Percentiles rank a stretch among this genome's conserved stretches.
phyloP scores from a whole-genome alignment of 2,329 filamentous ascomycete species.

The Ramichloridium luteum region DNA sequence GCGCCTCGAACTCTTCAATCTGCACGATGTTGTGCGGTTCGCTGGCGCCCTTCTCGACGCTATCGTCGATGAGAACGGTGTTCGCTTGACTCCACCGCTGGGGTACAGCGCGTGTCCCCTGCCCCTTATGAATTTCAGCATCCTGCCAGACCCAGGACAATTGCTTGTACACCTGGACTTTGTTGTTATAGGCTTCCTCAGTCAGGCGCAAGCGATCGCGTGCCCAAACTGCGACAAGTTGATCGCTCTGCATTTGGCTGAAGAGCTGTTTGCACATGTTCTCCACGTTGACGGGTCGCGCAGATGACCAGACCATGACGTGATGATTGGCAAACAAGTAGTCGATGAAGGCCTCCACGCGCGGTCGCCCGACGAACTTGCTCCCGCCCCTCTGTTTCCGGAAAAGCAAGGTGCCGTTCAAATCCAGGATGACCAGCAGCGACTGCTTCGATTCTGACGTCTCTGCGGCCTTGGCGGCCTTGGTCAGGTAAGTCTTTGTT shows the following conservation, averaged over 20 bases:
- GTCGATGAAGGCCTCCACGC: conserved; percentile 54
- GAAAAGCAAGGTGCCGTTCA: conserved; percentile 81
- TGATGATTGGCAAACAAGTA: conserved; percentile 64
- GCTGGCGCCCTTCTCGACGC: conserved; percentile 60
- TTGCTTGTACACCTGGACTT: conserved; percentile 83
- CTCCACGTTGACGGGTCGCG: conserved; percentile 58
- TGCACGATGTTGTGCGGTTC: conserved; percentile 76
- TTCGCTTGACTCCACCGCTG: conserved; percentile 66
- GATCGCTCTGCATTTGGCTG: conserved; percentile 36
- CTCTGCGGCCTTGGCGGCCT: conserved; percentile 4
- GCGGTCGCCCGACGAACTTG: conserved; percentile 44
- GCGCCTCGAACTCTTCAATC: conserved; percentile 62
- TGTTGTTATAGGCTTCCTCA: conserved; percentile 48
- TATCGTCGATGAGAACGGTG: conserved; percentile 84
- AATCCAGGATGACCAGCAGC: conserved; percentile 74
- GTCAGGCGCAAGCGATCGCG: conserved; percentile 64
- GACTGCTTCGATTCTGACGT: conserved; percentile 4
- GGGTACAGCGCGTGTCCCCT: conserved; percentile 31
- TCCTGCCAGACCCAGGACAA: conserved; percentile 59
- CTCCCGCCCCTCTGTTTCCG: conserved; percentile 42
- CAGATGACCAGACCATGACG: conserved; percentile 87
- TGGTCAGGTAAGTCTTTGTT: conserved; percentile 12
- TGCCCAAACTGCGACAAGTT: conserved; percentile 61
- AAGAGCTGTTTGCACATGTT: conserved; percentile 57
- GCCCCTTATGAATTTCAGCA: conserved; percentile 21